Base-by-base conservation (phyloP, 345 rosid genomes). In the Microcos paniculata region DNA sequence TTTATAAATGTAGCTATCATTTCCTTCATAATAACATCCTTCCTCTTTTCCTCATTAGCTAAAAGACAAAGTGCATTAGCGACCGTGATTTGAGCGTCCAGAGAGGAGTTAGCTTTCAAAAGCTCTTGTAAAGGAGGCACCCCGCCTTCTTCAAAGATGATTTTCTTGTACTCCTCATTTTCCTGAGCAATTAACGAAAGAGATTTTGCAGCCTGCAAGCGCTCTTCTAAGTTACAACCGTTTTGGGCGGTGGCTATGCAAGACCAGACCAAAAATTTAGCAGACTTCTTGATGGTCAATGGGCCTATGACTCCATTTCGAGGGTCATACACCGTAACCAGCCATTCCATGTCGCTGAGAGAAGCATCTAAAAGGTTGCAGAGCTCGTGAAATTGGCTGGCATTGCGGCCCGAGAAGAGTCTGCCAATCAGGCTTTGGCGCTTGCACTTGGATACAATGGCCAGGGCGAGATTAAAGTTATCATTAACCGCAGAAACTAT, bases 111-210 rank as follows among this genome's bases (percentile, higher is more conserved):
- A 76, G 89, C 97, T 45, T 91, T 92, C 23, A 94, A 69, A 2
- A 95, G 86, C 84, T 78, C 90, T 16, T 90, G 71, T 71, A 91
- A 48, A 1, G 91, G 89, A 35, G 87, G 72, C 4, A 93, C 82
- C 15, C 98, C 99, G 0, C 90, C 93, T 91, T 95, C 96, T 70
- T 91, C 94, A 1, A 88, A 91, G 8, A 93, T 91, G 26, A 95
- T 90, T 75, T 91, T 84, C 85, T 92, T 91, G 78, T 92, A 90
- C 73, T 94, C 73, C 15, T 91, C 96, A 31, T 88, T 94, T 49
- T 87, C 94, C 26, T 74, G 35, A 0, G 92, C 98, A 2, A 93
- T 86, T 0, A 82, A 83, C 10, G 83, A 90, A 23, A 95, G 88
- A 55, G 80, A 86, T 70, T 78, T 83, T 10, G 93, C 92, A 0